Conservation (phyloP, 2,329 filamentous ascomycete species). For the Cladosporium austrohemisphaericum region DNA sequence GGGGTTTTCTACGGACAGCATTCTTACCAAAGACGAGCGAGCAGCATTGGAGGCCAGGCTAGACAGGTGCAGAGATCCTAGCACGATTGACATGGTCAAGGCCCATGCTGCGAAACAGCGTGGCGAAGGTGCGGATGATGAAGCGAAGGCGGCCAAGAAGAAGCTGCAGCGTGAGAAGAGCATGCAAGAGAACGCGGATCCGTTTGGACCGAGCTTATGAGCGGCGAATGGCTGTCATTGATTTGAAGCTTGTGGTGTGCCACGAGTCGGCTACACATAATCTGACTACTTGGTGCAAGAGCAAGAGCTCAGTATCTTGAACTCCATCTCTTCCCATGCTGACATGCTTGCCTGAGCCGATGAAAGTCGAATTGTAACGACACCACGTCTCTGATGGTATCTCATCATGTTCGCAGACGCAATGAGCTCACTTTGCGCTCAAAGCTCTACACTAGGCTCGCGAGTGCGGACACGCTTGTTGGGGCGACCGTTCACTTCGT, state of each 20-base stretch:
- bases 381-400: too few species aligned
- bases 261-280: too few species aligned
- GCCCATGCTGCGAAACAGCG: constrained; percentile 58
- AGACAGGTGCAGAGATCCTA: constrained; percentile 69
- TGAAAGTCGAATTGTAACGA: too few species aligned
- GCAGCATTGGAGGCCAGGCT: constrained; percentile 59
- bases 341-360: too few species aligned
- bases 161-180: constrained; percentile 43
- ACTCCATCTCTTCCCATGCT: too few species aligned
- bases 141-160: constrained; percentile 41
- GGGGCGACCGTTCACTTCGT: too few species aligned
- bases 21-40: constrained; percentile 32
- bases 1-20: constrained; percentile 21
- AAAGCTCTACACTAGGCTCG: not conserved
- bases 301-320: too few species aligned
- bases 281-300: too few species aligned
- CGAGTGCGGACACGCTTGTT: too few species aligned
- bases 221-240: not conserved
- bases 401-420: too few species aligned
- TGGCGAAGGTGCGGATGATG: constrained; percentile 33
- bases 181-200: constrained; percentile 37
- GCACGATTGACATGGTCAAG: constrained; percentile 67
- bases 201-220: constrained; percentile 38
- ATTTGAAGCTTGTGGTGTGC: too few species aligned
- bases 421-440: too few species aligned